Base-by-base conservation (phyloP, 192 early-diverging fungal species). In the Coemansia sp. region DNA sequence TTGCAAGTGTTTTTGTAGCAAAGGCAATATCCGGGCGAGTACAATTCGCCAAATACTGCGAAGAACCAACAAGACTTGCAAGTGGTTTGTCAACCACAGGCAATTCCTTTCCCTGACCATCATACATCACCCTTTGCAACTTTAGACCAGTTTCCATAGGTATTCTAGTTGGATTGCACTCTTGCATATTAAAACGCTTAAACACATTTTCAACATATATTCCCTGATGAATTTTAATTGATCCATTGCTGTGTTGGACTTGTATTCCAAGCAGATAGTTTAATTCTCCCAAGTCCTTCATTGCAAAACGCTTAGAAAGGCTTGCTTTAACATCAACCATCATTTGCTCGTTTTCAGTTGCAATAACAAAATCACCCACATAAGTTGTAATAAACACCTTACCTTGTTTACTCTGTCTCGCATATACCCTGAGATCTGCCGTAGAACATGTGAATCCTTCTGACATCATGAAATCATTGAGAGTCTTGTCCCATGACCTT, bases 361-460 rank as follows among this genome's bases (percentile, higher is more conserved):
- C 63, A 36, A 65, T 43, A 36, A 67, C 55, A 22, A 65, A 42
- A n/a, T 65, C 51, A 37, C 56, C 63, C 36, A 65, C 63, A 65
- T 60, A 67, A 48, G 65, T 49, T 36, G 57, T 67, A 9, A 59
- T 26, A 37, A 60, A 37, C 12, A 57, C 32, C n/a, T 41, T 55
- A 55, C 13, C n/a, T 46, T n/a, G 21, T 43, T 41, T 26, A 49
- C 19, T 55, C 13, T 41, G n/a, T 32, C 37, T 19, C 2, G 15
- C 36, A 51, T 55, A 55, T 56, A 56, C 51, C 3, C 51, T n/a
- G 2, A 32, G 41, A 18, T 65, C 63, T 16, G 52, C 51, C 15
- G 39, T 15, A 6, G 48, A 52, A 12, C 41, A 40, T 18, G 32
- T 32, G 52, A 65, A 55, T 37, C 63, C 51, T 36, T 52, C 49